phyloP scores from a whole-genome alignment of 208 protist genomes.

The Trypanosoma scelopori region DNA sequence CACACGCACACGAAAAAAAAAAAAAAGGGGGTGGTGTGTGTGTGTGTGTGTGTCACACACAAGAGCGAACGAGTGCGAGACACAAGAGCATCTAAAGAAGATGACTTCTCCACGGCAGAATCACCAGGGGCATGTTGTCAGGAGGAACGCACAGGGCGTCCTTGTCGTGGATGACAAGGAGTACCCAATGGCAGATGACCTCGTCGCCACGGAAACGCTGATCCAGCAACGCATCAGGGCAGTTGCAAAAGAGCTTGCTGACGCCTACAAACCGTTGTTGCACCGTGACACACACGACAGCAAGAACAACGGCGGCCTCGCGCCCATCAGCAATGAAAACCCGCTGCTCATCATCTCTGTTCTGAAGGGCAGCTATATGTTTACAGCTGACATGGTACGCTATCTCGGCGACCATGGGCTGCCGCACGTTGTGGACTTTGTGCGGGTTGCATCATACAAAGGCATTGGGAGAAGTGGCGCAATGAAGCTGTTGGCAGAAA shows the following conservation, averaged over 20 bases:
- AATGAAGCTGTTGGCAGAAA: conserved; percentile 53
- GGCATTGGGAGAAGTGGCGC: conserved; percentile 57
- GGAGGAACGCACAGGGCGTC: conserved; percentile 41
- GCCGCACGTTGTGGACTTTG: conserved; percentile 83
- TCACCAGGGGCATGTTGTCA: conserved; percentile 26
- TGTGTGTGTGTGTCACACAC: no score
- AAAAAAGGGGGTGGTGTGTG: no score
- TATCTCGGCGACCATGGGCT: conserved; percentile 70
- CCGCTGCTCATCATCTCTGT: conserved; percentile 87
- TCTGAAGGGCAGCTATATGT: conserved; percentile 90
- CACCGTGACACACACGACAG: conserved; percentile 44
- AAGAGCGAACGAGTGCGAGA: background rate
- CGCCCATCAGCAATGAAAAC: conserved; percentile 72
- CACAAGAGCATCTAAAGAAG: conserved; percentile 7
- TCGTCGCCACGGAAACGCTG: conserved; percentile 69
- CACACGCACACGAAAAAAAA: no score
- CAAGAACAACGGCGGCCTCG: conserved; percentile 8
- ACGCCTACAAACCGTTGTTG: conserved; percentile 55
- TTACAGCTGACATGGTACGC: conserved; percentile 88
- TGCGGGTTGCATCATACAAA: conserved; percentile 79
- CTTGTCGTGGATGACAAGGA: conserved; percentile 66
- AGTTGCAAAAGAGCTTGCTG: conserved; percentile 57
- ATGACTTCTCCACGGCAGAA: conserved; percentile 28
- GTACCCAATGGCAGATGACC: conserved; percentile 76
- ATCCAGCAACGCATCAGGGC: conserved; percentile 62